Evolutionary conservation across 179 eudicot genomes (phyloP), one percentile per base, ranked within the genome.

Genomic region (Patellifolia procumbens): DNA sequence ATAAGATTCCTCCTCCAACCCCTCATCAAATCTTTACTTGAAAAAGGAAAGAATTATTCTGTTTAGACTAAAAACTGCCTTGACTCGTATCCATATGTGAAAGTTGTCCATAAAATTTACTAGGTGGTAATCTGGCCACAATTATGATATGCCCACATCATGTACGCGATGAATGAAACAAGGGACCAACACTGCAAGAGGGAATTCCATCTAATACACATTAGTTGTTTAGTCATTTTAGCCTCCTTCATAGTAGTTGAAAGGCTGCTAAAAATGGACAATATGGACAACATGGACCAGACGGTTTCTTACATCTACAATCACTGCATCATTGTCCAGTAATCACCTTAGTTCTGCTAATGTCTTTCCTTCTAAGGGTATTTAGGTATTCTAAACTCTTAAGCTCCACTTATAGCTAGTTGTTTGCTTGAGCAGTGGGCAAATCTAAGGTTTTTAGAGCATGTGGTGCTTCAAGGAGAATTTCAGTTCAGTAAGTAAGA

Each of bases 71-170:
- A n/a, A n/a, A n/a, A n/a, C n/a, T n/a, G n/a, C n/a, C n/a, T n/a
- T n/a, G n/a, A n/a, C n/a, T n/a, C n/a, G n/a, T n/a, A n/a, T n/a
- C n/a, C n/a, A n/a, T n/a, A n/a, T n/a, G n/a, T n/a, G n/a, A n/a
- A n/a, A n/a, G n/a, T n/a, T n/a, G n/a, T n/a, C n/a, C n/a, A n/a
- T n/a, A n/a, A n/a, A n/a, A n/a, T n/a, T n/a, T n/a, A n/a, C n/a
- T n/a, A n/a, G n/a, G n/a, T n/a, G n/a, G n/a, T n/a, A n/a, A n/a
- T n/a, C n/a, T n/a, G n/a, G n/a, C n/a, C n/a, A n/a, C n/a, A n/a
- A n/a, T n/a, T n/a, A n/a, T n/a, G n/a, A n/a, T 53, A 7, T 53
- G 59, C 59, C 59, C 59, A 53, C 59, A 53, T 53, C 59, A n/a
- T 48, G 0, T 48, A 10, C 22, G 43, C 43, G 7, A 17, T 7